Evolutionary conservation across 1,139 yeast species (phyloP).

Genomic region (Kodamaea ohmeri): DNA sequence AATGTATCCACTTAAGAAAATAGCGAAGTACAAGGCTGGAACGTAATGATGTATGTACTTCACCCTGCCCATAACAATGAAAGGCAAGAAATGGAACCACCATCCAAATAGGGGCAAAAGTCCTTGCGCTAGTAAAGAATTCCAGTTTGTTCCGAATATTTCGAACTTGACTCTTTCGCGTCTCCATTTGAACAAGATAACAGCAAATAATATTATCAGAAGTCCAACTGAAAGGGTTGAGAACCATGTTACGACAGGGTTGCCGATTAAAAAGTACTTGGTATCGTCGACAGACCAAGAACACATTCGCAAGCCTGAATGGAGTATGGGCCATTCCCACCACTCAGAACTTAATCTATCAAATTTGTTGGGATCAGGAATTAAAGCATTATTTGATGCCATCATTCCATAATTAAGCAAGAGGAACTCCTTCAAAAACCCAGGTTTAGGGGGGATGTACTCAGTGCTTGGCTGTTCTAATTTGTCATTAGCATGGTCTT

Average conservation of each 20-base stretch:
- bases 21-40: slow-evolving; percentile 37
- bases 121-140: slow-evolving; percentile 28
- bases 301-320: slow-evolving; percentile 67
- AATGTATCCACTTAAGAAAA: slow-evolving; percentile 32
- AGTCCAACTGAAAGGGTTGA: slow-evolving; percentile 34
- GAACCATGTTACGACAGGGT: slow-evolving; percentile 66
- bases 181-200: slow-evolving; percentile 27
- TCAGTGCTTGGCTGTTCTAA: slow-evolving; percentile 35
- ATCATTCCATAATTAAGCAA: slow-evolving; percentile 73
- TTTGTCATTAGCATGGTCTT: slow-evolving; percentile 55
- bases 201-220: slow-evolving; percentile 20
- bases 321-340: slow-evolving; percentile 80
- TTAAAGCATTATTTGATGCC: slow-evolving; percentile 71
- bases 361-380: slow-evolving; percentile 68
- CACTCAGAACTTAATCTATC: slow-evolving; percentile 66
- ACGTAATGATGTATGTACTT: slow-evolving; percentile 37
- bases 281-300: slow-evolving; percentile 51
- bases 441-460: slow-evolving; percentile 64
- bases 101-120: slow-evolving; percentile 33
- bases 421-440: slow-evolving; percentile 69
- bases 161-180: slow-evolving; percentile 27
- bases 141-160: slow-evolving; percentile 23
- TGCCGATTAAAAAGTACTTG: slow-evolving; percentile 63
- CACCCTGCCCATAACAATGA: slow-evolving; percentile 34
- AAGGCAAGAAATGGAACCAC: slow-evolving; percentile 33